Percentiles rank a stretch among this genome's conserved stretches.
These are phyloP conservation scores for Bidens hawaiensis DNA, from an alignment of 140 eudicot genomes.

Conservation along the genomic window DNA sequence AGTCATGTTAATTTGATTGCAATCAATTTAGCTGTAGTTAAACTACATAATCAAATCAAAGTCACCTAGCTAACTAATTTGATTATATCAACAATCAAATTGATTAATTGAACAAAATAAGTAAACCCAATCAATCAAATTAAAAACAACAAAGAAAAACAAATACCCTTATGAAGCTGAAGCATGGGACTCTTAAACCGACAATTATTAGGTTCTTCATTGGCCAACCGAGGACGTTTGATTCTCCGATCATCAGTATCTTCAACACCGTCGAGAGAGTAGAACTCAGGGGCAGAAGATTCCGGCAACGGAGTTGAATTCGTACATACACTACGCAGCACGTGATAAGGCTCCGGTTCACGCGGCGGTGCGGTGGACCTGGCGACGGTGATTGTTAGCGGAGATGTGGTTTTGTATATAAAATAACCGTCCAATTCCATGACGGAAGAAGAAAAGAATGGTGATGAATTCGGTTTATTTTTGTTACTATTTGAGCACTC, in stretches of 20 bases:
- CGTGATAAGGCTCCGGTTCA: slow-evolving; percentile 42
- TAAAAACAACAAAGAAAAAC: no score
- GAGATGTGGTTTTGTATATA: slow-evolving; percentile 65
- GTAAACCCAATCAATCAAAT: no score
- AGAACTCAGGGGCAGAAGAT: slow-evolving; percentile 55
- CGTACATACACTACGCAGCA: slow-evolving; percentile 53
- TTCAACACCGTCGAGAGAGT: slow-evolving; percentile 71
- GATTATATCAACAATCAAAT: background rate
- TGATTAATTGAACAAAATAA: background rate
- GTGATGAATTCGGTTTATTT: no score
- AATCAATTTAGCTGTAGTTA: no score
- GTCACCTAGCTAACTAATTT: no score
- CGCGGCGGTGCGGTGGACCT: no score
- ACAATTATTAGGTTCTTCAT: slow-evolving; percentile 39
- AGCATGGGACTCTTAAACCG: slow-evolving; percentile 89
- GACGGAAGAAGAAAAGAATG: no score
- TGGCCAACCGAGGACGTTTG: slow-evolving; percentile 8
- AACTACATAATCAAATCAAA: no score
- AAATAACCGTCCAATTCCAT: slow-evolving; percentile 45
- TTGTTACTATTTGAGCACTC: no score
- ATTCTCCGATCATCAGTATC: slow-evolving; percentile 17
- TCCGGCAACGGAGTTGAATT: slow-evolving; percentile 25
- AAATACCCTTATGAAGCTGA: slow-evolving; percentile 97
- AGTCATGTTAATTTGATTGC: background rate
- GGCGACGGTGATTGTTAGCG: slow-evolving; percentile 40